Evolutionary conservation across 139 green algal species (phyloP), one percentile per base, ranked within the genome.

Genomic region (Pseudopediastrum boryanum): DNA sequence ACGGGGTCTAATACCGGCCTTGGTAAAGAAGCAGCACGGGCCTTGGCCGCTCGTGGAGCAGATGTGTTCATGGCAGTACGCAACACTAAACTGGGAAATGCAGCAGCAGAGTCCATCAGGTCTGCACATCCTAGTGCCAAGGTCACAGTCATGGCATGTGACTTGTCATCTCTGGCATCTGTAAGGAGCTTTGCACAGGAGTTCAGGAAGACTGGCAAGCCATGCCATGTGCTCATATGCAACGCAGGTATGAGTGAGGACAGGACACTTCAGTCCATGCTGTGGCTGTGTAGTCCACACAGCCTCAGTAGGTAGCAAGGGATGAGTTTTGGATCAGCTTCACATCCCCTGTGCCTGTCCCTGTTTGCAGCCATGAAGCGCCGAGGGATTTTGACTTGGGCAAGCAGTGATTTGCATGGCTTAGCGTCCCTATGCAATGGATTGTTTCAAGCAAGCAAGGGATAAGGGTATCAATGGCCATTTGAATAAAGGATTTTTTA

Each of bases 1-100:
- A 87, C 83, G 25, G 83, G 83, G 39, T 50, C 56, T 39, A 82
- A 75, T 29, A 69, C 64, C n/a, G 79, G 79, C 36, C 66, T 85
- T 3, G 80, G 80, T 13, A 71, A 84, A 21, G 80, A 82, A 36
- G 51, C 62, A 36, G 80, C 72, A 38, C 44, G 51, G 4, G 80
- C 48, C 48, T 21, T 58, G 48, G 19, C 16, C 48, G 42, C 29
- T 35, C 33, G 61, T 35, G 29, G 61, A 25, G 75, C 75, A n/a
- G 74, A 84, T 33, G 69, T 84, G 1, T 25, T 84, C 36, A 84
- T 84, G n/a, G 79, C 79, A 21, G 79, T 73, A 16, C 51, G 77
- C 44, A 38, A 83, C 51, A 67, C 67, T 29, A 16, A 41, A 33
- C 71, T 63, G 5, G 83, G 79, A 31, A 48, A 78, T 27, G 56